A percentile compares a stretch with the other conserved stretches of the same genome.
Conservation (phyloP, 768 basidiomycete species). For the Kwoniella sp. region DNA sequence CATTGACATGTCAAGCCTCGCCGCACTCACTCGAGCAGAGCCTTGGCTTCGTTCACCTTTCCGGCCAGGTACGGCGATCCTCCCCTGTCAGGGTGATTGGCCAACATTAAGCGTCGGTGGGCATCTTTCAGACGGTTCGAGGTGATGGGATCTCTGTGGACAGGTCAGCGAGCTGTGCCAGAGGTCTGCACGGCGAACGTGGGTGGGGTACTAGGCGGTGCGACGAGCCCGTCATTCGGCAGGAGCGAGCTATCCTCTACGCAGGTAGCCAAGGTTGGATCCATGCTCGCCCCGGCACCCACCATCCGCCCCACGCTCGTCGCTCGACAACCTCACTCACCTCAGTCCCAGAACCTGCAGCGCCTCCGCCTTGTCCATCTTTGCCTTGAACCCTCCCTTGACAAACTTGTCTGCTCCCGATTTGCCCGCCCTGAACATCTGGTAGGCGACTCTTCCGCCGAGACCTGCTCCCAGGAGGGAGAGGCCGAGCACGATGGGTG, state of each 20-base stretch:
- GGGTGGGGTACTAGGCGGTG: background rate
- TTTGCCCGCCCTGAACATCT: constrained; percentile 27
- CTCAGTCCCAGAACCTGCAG: constrained; percentile 84
- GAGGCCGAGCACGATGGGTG: constrained; percentile 42
- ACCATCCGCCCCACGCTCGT: too few relatives aligned
- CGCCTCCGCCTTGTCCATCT: constrained; percentile 96
- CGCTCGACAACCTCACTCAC: too few relatives aligned
- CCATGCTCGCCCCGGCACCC: too few relatives aligned
- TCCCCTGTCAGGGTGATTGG: constrained; percentile 97
- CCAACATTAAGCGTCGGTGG: constrained; percentile 93
- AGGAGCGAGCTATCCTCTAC: too few relatives aligned
- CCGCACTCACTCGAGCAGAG: constrained; percentile 66
- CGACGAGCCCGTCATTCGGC: too few relatives aligned
- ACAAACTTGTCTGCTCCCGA: constrained; percentile 73
- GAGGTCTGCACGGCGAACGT: background rate
- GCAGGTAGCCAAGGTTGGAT: too few relatives aligned
- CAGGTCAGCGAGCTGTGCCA: background rate
- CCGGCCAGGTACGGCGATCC: constrained; percentile 97
- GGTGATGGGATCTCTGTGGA: constrained; percentile 77
- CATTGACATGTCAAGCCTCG: too few relatives aligned
- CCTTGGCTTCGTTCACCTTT: constrained; percentile 99
- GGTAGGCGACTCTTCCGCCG: constrained; percentile 38
- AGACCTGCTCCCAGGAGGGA: constrained; percentile 46
- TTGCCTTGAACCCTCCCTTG: constrained; percentile 88
- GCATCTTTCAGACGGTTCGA: constrained; percentile 83